Conservation (phyloP, 1,139 yeast species). For the Nakaseomyces delphensis region DNA sequence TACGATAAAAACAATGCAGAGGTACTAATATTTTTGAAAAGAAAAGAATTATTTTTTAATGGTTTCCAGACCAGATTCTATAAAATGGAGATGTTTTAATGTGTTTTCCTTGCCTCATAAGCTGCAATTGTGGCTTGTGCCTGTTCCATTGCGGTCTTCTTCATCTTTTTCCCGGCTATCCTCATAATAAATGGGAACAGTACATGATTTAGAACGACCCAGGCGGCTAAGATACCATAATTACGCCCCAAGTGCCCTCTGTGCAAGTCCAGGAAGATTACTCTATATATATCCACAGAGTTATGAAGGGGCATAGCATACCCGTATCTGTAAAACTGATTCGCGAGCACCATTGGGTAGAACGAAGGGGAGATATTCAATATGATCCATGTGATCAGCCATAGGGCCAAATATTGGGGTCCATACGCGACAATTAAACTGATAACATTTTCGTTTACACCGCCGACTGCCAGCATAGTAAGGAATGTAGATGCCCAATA, state of each 20-base stretch:
- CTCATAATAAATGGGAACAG: conserved; percentile 39
- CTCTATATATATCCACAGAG: conserved; percentile 45
- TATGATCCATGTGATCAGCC: conserved; percentile 55
- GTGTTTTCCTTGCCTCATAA: neutral
- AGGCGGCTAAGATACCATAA: conserved; percentile 46
- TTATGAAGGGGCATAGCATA: conserved; percentile 58
- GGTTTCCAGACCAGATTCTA: no score
- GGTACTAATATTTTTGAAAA: no score
- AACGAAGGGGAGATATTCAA: conserved; percentile 54
- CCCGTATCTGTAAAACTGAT: conserved; percentile 51
- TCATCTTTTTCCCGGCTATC: conserved; percentile 21
- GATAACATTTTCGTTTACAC: conserved; percentile 51
- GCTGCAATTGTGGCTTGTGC: conserved; percentile 4
- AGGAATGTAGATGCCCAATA: conserved; percentile 55
- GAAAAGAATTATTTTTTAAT: no score
- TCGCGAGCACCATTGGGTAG: conserved; percentile 45
- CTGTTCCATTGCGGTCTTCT: conserved; percentile 3
- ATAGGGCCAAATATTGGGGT: conserved; percentile 46
- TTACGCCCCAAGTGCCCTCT: conserved; percentile 50
- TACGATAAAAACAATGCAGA: no score
- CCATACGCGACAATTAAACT: conserved; percentile 37
- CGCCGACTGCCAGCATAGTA: conserved; percentile 53
- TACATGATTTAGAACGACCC: conserved; percentile 45
- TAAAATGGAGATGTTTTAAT: neutral
- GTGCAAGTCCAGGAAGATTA: conserved; percentile 47